Base-by-base conservation (phyloP, 352 stramenopile genomes). In the Peronospora farinosa region DNA sequence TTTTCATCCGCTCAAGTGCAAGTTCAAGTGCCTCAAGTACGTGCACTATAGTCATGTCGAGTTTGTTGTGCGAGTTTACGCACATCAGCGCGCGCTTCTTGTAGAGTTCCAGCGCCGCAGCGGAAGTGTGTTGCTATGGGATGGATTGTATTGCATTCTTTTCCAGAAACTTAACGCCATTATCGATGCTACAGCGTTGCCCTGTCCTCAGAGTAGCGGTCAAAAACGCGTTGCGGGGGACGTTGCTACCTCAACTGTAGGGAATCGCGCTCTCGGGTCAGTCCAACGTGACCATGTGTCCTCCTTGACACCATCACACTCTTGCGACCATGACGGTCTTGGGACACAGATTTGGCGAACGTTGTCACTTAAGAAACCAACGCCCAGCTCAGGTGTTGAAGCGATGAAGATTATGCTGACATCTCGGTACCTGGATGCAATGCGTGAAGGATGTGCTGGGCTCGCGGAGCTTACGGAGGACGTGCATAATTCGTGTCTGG, bases 11-110 rank as follows among this genome's bases (percentile, higher is more conserved):
- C 63, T 72, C 35, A 89, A 90, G 48, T 88, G 78, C 67, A 92
- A 92, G 60, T 92, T 92, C 54, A 89, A 89, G 46, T 90, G 81
- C 52, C 69, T 92, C 54, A 88, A 88, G 57, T 85, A 90, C 47
- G 74, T 89, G 30, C 76, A 90, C 55, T 92, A 88, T 63, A 86
- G 74, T 50, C 78, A 85, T 49, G 69, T 92, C 19, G 78, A 92
- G 63, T 92, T 92, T 38, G 70, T 87, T 17, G 61, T 88, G 21
- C 62, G 81, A 17, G 68, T 88, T 9, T 90, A 89, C 58, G 55
- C 68, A 32, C 61, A 72, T 23, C 58, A 63, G 36, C 54, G 44
- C 32, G 59, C 60, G 16, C 45, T 89, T 30, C 63, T 92, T 5
- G 63, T 92, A 27, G 81, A 92, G 40, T 90, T 79, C 51, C 81